These are phyloP conservation scores for Paracamarosporium sp. DNA, from an alignment of 2,329 filamentous ascomycete genomes.

Conservation along the genomic window DNA sequence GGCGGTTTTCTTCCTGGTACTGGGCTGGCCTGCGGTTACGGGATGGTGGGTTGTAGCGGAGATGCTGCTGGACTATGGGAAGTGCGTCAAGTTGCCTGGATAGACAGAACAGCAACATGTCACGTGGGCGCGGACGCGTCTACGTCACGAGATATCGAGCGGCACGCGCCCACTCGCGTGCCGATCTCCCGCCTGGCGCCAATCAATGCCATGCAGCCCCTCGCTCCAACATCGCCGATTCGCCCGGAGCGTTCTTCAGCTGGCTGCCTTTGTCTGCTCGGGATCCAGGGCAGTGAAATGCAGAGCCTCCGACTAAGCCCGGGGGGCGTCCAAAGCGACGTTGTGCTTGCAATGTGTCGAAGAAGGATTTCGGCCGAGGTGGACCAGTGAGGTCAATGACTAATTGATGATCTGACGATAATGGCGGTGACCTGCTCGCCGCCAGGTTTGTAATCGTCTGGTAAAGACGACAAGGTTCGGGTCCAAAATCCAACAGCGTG, in stretches of 20 bases:
- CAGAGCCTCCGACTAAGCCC: neutral
- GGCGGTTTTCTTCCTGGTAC: constrained; percentile 1
- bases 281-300: neutral
- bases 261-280: too few relatives aligned
- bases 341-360: neutral
- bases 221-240: neutral
- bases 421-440: too few relatives aligned
- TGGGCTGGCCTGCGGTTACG: constrained; percentile 21
- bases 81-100: constrained; percentile 10
- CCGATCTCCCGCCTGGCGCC: neutral
- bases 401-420: neutral
- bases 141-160: neutral
- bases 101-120: neutral
- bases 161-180: neutral
- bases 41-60: constrained; percentile 33
- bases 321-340: neutral
- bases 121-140: neutral
- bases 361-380: neutral
- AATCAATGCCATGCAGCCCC: neutral
- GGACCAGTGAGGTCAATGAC: neutral
- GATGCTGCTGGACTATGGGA: constrained; percentile 32
- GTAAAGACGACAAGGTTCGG: neutral
- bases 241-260: too few relatives aligned
- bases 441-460: neutral
- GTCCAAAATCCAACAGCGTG: neutral